A percentile compares a stretch with the other conserved stretches of the same genome.
phyloP scores from a whole-genome alignment of 768 basidiomycete genomes.

The Amanita exitialis region DNA sequence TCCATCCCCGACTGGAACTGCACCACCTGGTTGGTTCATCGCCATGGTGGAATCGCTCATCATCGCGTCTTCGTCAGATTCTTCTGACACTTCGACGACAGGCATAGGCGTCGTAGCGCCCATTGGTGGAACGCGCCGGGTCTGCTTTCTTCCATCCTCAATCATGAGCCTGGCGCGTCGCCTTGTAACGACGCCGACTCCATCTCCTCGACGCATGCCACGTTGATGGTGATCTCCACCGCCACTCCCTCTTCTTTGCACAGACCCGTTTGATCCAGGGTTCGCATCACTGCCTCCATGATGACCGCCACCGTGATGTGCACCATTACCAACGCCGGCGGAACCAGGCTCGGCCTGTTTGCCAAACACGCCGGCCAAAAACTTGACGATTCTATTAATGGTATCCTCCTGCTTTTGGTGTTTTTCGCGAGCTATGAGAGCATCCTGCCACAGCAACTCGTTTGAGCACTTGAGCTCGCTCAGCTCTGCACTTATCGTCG shows the following conservation, averaged over 20 bases:
- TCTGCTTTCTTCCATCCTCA: slow-evolving; percentile 26
- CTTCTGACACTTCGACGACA: background rate
- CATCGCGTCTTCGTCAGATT: background rate
- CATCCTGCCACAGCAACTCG: slow-evolving; percentile 89
- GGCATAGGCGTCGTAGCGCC: background rate
- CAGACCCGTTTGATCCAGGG: slow-evolving; percentile 7
- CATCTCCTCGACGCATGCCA: background rate
- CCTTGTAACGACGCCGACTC: slow-evolving; percentile 36
- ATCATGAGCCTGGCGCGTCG: slow-evolving; percentile 58
- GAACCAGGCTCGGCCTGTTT: slow-evolving; percentile 26
- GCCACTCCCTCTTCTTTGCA: background rate
- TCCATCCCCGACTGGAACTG: background rate
- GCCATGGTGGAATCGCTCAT: background rate
- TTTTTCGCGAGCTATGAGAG: slow-evolving; percentile 62
- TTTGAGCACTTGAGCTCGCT: slow-evolving; percentile 84
- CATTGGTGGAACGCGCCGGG: slow-evolving; percentile 4
- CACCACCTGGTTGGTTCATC: background rate
- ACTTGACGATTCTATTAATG: slow-evolving; percentile 90
- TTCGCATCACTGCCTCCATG: slow-evolving; percentile 21
- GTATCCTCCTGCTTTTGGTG: slow-evolving; percentile 95
- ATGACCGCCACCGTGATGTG: slow-evolving; percentile 11
- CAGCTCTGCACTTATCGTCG: slow-evolving; percentile 82
- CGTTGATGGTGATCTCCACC: background rate
- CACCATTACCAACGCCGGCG: slow-evolving; percentile 21
- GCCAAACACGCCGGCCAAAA: slow-evolving; percentile 89